Conservation (phyloP, 805 yeast genomes). For the Metschnikowia similis region DNA sequence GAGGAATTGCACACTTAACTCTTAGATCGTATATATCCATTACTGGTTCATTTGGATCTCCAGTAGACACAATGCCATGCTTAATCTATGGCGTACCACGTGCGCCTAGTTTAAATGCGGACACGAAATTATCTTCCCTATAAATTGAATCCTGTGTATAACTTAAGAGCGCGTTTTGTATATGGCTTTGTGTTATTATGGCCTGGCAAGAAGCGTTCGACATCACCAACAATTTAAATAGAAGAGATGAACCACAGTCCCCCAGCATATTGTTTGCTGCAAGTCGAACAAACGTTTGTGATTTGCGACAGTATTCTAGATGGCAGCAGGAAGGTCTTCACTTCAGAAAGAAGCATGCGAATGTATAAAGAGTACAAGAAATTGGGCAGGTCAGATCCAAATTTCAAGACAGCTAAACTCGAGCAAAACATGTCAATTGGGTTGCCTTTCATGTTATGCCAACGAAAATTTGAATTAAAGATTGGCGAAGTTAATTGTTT, state of each 20-base stretch:
- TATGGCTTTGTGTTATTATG: too few relatives aligned
- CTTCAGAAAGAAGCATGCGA: constrained; percentile 8
- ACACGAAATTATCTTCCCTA: too few relatives aligned
- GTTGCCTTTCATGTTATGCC: constrained; percentile 11
- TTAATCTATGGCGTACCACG: too few relatives aligned
- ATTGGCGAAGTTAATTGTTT: constrained; percentile 10
- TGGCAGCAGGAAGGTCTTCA: constrained; percentile 7
- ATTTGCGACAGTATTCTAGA: constrained; percentile 8
- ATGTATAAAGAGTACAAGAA: constrained; percentile 9
- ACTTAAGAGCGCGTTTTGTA: too few relatives aligned
- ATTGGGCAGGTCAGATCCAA: neutral
- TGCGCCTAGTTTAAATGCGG: too few relatives aligned
- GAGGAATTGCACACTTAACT: too few relatives aligned
- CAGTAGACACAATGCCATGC: too few relatives aligned
- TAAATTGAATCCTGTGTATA: too few relatives aligned
- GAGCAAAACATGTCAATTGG: constrained; percentile 11
- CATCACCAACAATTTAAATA: neutral
- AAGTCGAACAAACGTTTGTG: constrained; percentile 6
- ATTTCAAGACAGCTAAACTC: constrained; percentile 9
- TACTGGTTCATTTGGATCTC: too few relatives aligned
- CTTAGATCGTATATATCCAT: too few relatives aligned
- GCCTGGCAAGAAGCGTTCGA: neutral
- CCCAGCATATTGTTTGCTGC: neutral
- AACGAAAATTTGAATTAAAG: constrained; percentile 4
- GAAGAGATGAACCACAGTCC: neutral